Evolutionary conservation across 208 protist genomes (phyloP), one percentile per base, ranked within the genome.

Genomic region (Crithidia acanthocephali): DNA sequence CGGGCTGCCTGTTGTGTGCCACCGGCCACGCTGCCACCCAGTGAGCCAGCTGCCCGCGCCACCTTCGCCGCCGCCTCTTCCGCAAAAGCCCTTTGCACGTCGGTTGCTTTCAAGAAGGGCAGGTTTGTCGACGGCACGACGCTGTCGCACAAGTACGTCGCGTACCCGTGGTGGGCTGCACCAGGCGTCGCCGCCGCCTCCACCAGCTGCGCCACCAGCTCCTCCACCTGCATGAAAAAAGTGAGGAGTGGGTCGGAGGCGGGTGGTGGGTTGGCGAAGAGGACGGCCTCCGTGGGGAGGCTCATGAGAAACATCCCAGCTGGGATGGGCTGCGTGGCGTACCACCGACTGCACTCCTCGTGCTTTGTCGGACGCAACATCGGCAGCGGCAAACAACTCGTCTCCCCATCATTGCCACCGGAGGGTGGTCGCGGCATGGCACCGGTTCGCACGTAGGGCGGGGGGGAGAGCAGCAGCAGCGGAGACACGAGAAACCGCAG

Each of bases 141-240:
- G 53, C 81, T 91, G 51, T 88, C 73, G 53, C 87, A 87, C 15
- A 93, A 79, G 65, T 95, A 95, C 18, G 80, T 42, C 37, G 83
- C 80, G 69, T 93, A 95, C n/a, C 74, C 79, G 64, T 85, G 73
- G 56, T 95, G 87, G 18, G 87, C 69, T 18, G 84, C 76, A 23
- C 11, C 28, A 23, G 32, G 37, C 18, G 86, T 81, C 53, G 62
- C 78, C 20, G 62, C 80, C 5, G 75, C 85, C 22, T 76, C 79
- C 53, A 93, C 74, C 20, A 95, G 74, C 76, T 93, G 88, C 3
- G 73, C 90, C 30, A 91, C 76, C 30, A 95, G 56, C 32, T 95
- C 87, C 68, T 95, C 90, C 27, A 95, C 69, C 51, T 93, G 74
- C 72, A 93, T 86, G 65, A 91, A 93, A 51, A 85, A 93, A 23